Evolutionary conservation across 164 flowering plant species (phyloP), one percentile per base, ranked within the genome.

Genomic region (Stephania cephalantha): DNA sequence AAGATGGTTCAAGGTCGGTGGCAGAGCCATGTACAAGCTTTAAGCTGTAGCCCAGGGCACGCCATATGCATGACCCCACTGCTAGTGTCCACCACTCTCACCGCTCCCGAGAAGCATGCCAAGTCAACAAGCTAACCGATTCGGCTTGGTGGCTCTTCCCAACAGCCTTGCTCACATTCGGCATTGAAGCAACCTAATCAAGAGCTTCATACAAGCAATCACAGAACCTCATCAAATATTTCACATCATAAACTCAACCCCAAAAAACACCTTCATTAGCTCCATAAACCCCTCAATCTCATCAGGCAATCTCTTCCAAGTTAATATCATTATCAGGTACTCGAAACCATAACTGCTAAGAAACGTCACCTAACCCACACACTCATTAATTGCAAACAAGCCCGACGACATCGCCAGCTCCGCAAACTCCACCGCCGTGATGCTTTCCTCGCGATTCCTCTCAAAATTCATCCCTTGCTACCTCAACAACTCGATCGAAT

Each of bases 101-200:
- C 25, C 25, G 25, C 77, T 78, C 81, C 70, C 75, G 77, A 68
- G 83, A 89, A 0, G 85, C 81, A 63, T 86, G 86, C 85, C 82
- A 72, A 0, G 90, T 89, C 30, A 85, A 48, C 83, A 87, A 75
- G 76, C 90, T 86, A 75, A 87, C 89, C 1, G 92, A 89, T 4
- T 88, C 92, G n/a, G 92, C 92, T 77, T 87, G 88, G 50, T 89
- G 90, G 65, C 83, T 76, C 77, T 85, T 84, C 5, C 92, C 92
- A 4, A 80, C 80, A 3, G 78, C 79, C 75, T 89, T 83, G 22
- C 81, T 77, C 77, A 87, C 82, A 9, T 69, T 76, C 53, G 86
- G 66, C 0, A 71, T n/a, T 63, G 46, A 58, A 0, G 82, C 78
- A 6, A 85, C 75, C 70, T 85, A 78, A 71, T 87, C 86, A 71